These are phyloP conservation scores for Monascus purpureus DNA, from an alignment of 495 filamentous ascomycete species.

Conservation along the genomic window DNA sequence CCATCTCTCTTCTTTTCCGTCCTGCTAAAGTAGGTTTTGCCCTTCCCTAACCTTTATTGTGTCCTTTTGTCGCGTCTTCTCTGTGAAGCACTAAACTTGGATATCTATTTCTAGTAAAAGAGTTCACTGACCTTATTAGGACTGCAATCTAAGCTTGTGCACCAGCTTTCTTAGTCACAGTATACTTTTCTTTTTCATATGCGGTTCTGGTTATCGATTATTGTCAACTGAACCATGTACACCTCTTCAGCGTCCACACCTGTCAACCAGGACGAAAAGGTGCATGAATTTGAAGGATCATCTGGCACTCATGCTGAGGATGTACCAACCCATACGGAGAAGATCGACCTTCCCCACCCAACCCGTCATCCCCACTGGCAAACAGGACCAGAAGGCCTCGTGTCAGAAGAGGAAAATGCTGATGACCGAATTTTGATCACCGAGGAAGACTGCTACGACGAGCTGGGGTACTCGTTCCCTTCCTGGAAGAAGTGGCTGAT, in stretches of 20 bases:
- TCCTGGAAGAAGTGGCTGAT: conserved; percentile 44
- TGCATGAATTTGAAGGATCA: conserved; percentile 20
- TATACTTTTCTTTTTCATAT: conserved; percentile 3
- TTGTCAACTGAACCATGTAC: conserved; percentile 4
- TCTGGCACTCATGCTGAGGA: conserved; percentile 23
- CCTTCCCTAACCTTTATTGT: no score
- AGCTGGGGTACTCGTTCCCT: conserved; percentile 40
- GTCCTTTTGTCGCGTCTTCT: no score
- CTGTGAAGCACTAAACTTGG: no score
- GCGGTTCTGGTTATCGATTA: conserved; percentile 1
- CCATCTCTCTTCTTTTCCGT: no score
- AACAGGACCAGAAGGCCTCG: background rate
- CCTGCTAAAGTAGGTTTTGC: no score
- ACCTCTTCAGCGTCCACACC: conserved; percentile 9
- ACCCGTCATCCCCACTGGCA: background rate
- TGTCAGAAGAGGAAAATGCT: background rate
- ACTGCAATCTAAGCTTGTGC: no score
- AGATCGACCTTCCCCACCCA: background rate
- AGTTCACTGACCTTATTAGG: no score
- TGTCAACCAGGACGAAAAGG: conserved; percentile 13
- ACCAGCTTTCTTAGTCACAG: no score
- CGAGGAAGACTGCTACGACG: conserved; percentile 43
- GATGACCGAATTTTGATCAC: conserved; percentile 26
- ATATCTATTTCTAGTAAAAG: no score
- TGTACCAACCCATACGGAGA: no score